Conservation (phyloP, 192 early-diverging fungal species). For the Coemansia sp. region DNA sequence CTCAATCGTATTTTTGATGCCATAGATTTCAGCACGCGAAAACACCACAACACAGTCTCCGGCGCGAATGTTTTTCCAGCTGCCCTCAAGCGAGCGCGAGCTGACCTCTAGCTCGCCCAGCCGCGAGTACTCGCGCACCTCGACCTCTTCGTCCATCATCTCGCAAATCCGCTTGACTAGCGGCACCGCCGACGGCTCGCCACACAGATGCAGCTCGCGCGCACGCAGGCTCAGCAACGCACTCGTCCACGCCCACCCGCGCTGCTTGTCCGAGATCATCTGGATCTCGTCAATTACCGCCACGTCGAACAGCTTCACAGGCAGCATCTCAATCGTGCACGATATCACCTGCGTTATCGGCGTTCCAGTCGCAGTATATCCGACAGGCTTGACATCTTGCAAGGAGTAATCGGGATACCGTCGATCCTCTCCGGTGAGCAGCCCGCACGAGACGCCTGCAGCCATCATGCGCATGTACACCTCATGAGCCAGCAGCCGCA, state of each 20-base stretch:
- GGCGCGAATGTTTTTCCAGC: conserved; percentile 58
- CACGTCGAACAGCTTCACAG: conserved; percentile 61
- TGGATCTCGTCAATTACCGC: conserved; percentile 98
- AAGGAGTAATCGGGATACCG: conserved; percentile 54
- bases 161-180: conserved; percentile 73
- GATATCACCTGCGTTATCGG: conserved; percentile 56
- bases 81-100: conserved; percentile 55
- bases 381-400: conserved; percentile 14
- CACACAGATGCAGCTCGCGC: conserved; percentile 87
- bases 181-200: conserved; percentile 81
- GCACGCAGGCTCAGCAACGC: conserved; percentile 80
- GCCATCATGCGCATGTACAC: conserved; percentile 81
- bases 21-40: conserved; percentile 76
- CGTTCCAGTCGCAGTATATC: conserved; percentile 10
- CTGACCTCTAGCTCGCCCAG: conserved; percentile 65
- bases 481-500: conserved; percentile 91
- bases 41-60: conserved; percentile 94
- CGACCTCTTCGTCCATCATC: conserved; percentile 72
- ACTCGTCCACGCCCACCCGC: conserved; percentile 96
- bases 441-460: conserved; percentile 71
- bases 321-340: conserved; percentile 92
- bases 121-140: conserved; percentile 74
- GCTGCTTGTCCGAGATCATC: conserved; percentile 79
- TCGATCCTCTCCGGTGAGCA: conserved; percentile 91
- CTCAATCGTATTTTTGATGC: conserved; percentile 76